Base-by-base conservation (phyloP, 257 asterid species). In the Nicotiana attenuata region DNA sequence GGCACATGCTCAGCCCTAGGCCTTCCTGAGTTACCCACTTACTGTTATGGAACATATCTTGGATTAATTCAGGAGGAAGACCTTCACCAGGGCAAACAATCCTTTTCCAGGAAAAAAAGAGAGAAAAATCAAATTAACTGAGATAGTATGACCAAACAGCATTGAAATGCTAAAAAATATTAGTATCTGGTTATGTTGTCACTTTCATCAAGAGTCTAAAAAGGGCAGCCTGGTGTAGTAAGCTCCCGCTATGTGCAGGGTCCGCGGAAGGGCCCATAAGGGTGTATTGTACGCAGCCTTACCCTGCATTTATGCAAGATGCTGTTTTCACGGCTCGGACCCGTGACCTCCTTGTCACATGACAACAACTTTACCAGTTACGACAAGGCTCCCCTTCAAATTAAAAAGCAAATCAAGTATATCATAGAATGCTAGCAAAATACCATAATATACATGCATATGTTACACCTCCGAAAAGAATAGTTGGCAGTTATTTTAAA, bases 81-180 rank as follows among this genome's bases (percentile, higher is more conserved):
- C 98, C 99, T 87, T 92, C 97, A 2, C 99, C 98, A 2, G 96
- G 97, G 87, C 97, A 90, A 45, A 88, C 89, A 79, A 95, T 91
- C 93, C 98, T 95, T 86, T 82, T 81, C 64, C 73, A 73, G 9
- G 16, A 19, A 83, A 80, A 64, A 0, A 82, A 68, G 3, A 26
- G 47, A 33, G 5, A 16, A 11, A 11, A 22, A 35, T 78, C 66
- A 67, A 66, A 33, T 71, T 53, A 55, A 73, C 16, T 66, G 16
- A 33, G 50, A 66, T 47, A 19, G 76, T 66, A 31, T 33, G 19
- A 66, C 26, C 26, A 33, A 10, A 0, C 5, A 20, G 9, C 68
- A 24, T 24, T 63, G 26, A 61, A 24, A 22, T 24, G 33, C 7
- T 10, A 17, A 61, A 22, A 61, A 65, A 13, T 24, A 5, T 65